Base-by-base conservation (phyloP, 2,329 filamentous ascomycete genomes). In the Aspergillus clavatus region DNA sequence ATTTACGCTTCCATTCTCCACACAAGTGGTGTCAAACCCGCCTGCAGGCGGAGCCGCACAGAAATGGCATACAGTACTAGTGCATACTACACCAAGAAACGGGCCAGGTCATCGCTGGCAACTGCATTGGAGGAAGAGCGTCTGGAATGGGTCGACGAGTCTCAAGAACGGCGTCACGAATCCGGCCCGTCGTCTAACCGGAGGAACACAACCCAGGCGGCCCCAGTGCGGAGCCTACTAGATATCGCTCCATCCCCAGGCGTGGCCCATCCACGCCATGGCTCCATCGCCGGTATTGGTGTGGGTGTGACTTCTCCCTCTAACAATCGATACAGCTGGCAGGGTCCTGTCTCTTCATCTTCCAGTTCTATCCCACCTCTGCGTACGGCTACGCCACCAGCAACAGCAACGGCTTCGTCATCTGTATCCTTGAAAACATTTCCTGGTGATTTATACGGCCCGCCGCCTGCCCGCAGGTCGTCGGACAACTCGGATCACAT, bases 71-170 rank as follows among this genome's bases (percentile, higher is more conserved):
- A 57, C 51, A 48, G 55, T 44, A 53, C 48, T 35, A 35, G 5
- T 2, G 31, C 31, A 35, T 35, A 35, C 31, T 19, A 35, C 16
- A 35, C 31, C 7, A 21, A 35, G 35, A 51, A 49, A 43, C 54
- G 50, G 36, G 63, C 60, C 48, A 60, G 60, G 41, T 88, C 88
- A 83, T 89, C 85, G 60, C 80, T 90, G 60, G 86, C 89, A 69
- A 80, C 84, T 39, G 80, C 83, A 54, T 75, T 89, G 52, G 86
- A 89, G 62, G 83, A 89, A 72, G 87, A 91, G 73, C 79, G 85
- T 50, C 75, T 77, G 51, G 85, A 88, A 68, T 82, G 89, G 29
- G 73, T 89, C 54, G 82, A 81, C 38, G 72, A 88, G 50, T 73
- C 89, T 33, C 82, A 86, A 63, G 77, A 76, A 36, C n/a, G n/a